Conservation (phyloP, 495 filamentous ascomycete genomes). For the Neurospora sublineolata region DNA sequence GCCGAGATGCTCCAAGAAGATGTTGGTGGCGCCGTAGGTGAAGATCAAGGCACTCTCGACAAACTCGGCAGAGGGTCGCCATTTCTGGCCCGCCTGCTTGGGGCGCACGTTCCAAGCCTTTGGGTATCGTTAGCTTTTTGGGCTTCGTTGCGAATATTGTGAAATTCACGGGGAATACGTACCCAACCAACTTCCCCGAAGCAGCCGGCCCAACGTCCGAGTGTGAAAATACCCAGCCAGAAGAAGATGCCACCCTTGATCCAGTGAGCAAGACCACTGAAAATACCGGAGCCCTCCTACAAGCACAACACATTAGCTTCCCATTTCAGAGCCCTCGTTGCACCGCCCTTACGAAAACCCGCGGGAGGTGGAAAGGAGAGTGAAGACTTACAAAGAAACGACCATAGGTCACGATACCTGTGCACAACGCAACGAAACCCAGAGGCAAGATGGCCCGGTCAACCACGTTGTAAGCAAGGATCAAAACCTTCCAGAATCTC, state of each 20-base stretch:
- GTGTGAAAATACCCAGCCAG: slow-evolving; percentile 79
- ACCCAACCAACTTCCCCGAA: slow-evolving; percentile 88
- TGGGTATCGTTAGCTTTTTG: slow-evolving; percentile 8
- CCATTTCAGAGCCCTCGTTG: slow-evolving; percentile 37
- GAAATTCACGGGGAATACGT: slow-evolving; percentile 8
- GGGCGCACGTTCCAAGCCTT: slow-evolving; percentile 84
- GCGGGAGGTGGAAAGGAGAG: neutral
- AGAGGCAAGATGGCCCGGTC: slow-evolving; percentile 39
- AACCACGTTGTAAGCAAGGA: slow-evolving; percentile 31
- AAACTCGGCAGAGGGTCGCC: slow-evolving; percentile 73
- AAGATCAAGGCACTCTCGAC: slow-evolving; percentile 82
- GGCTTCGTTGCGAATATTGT: neutral
- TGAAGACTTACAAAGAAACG: slow-evolving; percentile 42
- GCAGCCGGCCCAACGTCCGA: slow-evolving; percentile 82
- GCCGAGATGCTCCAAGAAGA: slow-evolving; percentile 84
- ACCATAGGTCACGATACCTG: slow-evolving; percentile 46
- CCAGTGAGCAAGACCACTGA: slow-evolving; percentile 85
- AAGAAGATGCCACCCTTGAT: slow-evolving; percentile 98
- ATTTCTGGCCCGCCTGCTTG: slow-evolving; percentile 46
- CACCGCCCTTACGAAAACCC: neutral
- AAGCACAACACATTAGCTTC: neutral
- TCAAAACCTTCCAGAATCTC: slow-evolving; percentile 31
- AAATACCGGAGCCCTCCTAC: slow-evolving; percentile 17
- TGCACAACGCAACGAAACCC: slow-evolving; percentile 48
- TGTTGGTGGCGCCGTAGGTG: slow-evolving; percentile 77